Percentiles rank a stretch among this genome's conserved stretches.
phyloP scores from a whole-genome alignment of 2,329 filamentous ascomycete species.

The Scortechinia acanthostroma region DNA sequence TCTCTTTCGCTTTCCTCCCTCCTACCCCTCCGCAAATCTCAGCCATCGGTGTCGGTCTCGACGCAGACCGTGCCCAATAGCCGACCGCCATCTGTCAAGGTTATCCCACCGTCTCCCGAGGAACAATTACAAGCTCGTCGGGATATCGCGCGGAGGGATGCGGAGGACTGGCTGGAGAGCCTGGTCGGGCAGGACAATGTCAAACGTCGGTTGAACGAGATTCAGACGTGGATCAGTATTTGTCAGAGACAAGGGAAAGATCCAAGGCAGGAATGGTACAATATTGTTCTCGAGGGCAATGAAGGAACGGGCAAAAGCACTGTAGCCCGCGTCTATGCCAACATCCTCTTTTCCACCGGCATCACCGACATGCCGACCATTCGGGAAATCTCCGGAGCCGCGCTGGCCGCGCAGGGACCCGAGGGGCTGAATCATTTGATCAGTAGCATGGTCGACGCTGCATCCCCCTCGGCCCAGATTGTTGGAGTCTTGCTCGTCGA shows the following conservation, averaged over 20 bases:
- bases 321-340: constrained; percentile 63
- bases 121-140: background rate
- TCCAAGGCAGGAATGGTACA: constrained; percentile 43
- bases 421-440: constrained; percentile 46
- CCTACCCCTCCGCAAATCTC: background rate
- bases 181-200: background rate
- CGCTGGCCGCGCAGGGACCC: constrained; percentile 56
- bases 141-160: background rate
- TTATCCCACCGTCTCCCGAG: background rate
- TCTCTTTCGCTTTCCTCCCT: background rate
- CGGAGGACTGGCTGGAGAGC: background rate
- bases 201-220: background rate
- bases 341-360: constrained; percentile 54
- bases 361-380: constrained; percentile 53
- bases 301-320: constrained; percentile 76
- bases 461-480: constrained; percentile 9
- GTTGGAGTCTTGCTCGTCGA: constrained; percentile 73
- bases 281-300: constrained; percentile 61
- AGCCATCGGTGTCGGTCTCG: background rate
- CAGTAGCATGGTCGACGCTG: constrained; percentile 42
- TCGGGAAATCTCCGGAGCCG: constrained; percentile 62
- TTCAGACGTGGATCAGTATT: background rate
- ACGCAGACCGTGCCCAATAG: background rate
- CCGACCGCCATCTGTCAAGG: background rate
- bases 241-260: background rate